Percentiles rank a stretch among this genome's conserved stretches.
phyloP scores from a whole-genome alignment of 331 rosid genomes.

The Stylosanthes scabra region DNA sequence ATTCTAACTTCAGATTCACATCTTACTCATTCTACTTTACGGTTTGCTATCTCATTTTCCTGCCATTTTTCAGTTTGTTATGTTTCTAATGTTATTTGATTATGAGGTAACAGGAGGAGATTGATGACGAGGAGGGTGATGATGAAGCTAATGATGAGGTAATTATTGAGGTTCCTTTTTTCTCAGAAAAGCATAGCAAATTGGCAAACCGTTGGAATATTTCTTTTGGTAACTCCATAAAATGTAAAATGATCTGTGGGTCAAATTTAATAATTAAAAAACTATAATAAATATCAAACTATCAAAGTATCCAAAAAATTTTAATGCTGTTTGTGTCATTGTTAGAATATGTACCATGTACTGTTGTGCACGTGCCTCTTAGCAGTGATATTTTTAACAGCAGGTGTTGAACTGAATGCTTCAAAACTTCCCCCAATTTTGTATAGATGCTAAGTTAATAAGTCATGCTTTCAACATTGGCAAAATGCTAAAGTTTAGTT shows the following conservation, averaged over 20 bases:
- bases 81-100: constrained; percentile 43
- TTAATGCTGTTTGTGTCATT: not conserved
- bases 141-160: constrained; percentile 86
- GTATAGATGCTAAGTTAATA: constrained; percentile 3
- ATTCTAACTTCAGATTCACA: constrained; percentile 10
- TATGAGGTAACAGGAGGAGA: constrained; percentile 58
- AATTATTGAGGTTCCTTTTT: constrained; percentile 34
- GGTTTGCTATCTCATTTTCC: not conserved
- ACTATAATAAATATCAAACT: not conserved
- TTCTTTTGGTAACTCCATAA: too few species aligned
- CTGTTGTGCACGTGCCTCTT: constrained; percentile 5
- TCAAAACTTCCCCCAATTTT: not conserved
- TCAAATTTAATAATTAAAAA: not conserved
- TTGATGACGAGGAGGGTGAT: constrained; percentile 80
- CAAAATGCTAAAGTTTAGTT: constrained; percentile 4
- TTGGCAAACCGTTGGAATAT: too few species aligned
- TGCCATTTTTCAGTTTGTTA: not conserved
- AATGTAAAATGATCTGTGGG: too few species aligned
- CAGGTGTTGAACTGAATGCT: constrained; percentile 7
- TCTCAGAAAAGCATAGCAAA: not conserved
- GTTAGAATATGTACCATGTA: not conserved
- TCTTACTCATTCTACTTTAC: not conserved
- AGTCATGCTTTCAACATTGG: too few species aligned
- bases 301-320: not conserved
- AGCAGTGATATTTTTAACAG: constrained; percentile 10